phyloP scores from a whole-genome alignment of 139 green algal genomes.

The Gonium pectorale region DNA sequence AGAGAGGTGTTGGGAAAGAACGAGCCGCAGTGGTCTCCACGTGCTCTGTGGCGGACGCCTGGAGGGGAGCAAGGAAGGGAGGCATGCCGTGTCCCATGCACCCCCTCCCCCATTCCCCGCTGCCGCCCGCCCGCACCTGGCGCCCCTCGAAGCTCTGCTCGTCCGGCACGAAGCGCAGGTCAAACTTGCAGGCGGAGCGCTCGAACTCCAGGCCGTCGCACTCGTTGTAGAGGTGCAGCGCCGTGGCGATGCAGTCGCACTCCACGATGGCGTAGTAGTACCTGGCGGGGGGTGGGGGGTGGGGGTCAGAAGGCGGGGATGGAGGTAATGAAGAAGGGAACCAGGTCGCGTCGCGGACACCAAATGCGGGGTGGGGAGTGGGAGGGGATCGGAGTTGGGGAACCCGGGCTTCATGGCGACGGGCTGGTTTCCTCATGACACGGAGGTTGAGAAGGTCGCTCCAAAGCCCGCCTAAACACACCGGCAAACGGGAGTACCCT shows the following conservation, averaged over 20 bases:
- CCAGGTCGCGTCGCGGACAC: too few species aligned
- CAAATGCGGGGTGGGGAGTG: too few species aligned
- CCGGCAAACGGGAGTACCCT: too few species aligned
- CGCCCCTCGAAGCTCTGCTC: conserved; percentile 77
- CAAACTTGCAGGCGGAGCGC: conserved; percentile 80
- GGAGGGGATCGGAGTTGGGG: too few species aligned
- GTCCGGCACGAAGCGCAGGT: conserved; percentile 95
- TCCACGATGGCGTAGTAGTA: conserved; percentile 89
- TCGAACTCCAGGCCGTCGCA: conserved; percentile 95
- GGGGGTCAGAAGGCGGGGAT: not conserved
- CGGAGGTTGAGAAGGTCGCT: too few species aligned
- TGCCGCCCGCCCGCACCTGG: conserved; percentile 41
- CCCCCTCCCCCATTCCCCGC: not conserved
- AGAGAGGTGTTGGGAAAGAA: not conserved
- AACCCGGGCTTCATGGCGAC: too few species aligned
- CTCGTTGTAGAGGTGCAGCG: conserved; percentile 83
- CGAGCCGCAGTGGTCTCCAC: not conserved
- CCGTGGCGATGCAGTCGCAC: conserved; percentile 79
- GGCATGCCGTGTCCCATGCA: too few species aligned
- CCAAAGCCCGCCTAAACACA: too few species aligned
- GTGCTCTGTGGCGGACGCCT: not conserved
- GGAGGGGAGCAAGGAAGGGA: not conserved
- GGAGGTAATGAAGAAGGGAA: conserved; percentile 14
- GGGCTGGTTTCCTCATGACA: too few species aligned
- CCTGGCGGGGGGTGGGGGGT: conserved; percentile 8